These are phyloP conservation scores for Rehmannia glutinosa DNA, from an alignment of 257 asterid species.

Conservation along the genomic window DNA sequence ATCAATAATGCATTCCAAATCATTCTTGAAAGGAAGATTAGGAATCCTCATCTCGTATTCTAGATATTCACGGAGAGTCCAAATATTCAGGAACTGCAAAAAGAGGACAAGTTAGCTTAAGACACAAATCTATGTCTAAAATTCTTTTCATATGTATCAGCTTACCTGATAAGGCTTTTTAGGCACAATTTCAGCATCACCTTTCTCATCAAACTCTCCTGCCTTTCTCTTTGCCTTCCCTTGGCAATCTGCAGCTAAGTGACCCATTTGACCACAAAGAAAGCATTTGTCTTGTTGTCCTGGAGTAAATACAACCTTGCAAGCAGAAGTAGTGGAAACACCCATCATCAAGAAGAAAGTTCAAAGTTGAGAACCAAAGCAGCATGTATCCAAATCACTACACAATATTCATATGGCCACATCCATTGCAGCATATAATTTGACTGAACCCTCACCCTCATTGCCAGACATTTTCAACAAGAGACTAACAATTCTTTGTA, in stretches of 20 bases:
- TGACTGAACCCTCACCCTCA: constrained; percentile 3
- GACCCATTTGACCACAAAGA: constrained; percentile 97
- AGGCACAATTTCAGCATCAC: constrained; percentile 64
- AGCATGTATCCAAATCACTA: background rate
- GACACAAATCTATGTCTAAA: constrained; percentile 1
- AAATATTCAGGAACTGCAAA: constrained; percentile 84
- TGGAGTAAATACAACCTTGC: constrained; percentile 84
- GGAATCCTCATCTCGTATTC: constrained; percentile 95
- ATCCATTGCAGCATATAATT: background rate
- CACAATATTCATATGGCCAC: background rate
- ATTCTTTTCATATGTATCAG: background rate
- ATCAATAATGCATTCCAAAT: constrained; percentile 77
- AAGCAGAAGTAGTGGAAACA: constrained; percentile 18
- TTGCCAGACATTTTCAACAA: background rate
- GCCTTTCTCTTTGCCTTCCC: constrained; percentile 96
- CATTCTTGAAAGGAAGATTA: constrained; percentile 72
- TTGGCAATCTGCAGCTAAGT: constrained; percentile 83
- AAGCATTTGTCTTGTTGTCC: constrained; percentile 98
- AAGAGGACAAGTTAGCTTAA: constrained; percentile 14
- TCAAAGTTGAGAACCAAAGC: constrained; percentile 6
- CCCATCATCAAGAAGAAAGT: constrained; percentile 17
- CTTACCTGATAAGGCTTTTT: constrained; percentile 92
- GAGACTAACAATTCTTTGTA: constrained; percentile 1
- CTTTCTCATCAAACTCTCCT: constrained; percentile 96
- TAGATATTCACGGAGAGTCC: constrained; percentile 95